phyloP scores from a whole-genome alignment of 2,329 filamentous ascomycete species.

The Aspergillus terreus region DNA sequence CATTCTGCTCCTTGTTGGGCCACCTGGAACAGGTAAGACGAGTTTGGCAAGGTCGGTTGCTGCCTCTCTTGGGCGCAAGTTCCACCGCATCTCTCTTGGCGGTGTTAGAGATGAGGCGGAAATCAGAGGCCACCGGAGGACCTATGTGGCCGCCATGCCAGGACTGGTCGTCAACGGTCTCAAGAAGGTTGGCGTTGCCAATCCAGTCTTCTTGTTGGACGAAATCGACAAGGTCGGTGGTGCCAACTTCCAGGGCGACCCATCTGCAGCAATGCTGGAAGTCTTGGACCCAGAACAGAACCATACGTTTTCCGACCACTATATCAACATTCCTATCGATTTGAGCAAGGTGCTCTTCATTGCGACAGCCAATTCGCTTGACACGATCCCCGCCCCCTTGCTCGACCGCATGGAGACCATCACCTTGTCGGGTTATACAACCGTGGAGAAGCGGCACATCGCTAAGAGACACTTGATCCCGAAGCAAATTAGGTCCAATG shows the following conservation, averaged over 20 bases:
- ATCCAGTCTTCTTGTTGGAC: slow-evolving; percentile 91
- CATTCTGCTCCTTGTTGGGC: slow-evolving; percentile 87
- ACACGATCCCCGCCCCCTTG: slow-evolving; percentile 90
- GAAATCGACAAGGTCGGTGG: slow-evolving; percentile 97
- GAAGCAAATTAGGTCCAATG: slow-evolving; percentile 90
- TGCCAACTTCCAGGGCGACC: slow-evolving; percentile 90
- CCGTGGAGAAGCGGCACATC: slow-evolving; percentile 93
- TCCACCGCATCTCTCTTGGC: slow-evolving; percentile 93
- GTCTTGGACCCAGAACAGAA: slow-evolving; percentile 98
- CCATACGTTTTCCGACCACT: slow-evolving; percentile 90
- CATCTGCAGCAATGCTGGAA: slow-evolving; percentile 95
- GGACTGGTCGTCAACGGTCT: slow-evolving; percentile 89
- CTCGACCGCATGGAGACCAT: slow-evolving; percentile 98
- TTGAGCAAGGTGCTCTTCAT: slow-evolving; percentile 97
- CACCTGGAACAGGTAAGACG: slow-evolving; percentile 93
- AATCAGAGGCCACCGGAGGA: slow-evolving; percentile 89
- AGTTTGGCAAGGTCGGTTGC: slow-evolving; percentile 91
- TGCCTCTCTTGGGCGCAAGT: slow-evolving; percentile 86
- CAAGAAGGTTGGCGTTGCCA: slow-evolving; percentile 91
- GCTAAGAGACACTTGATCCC: slow-evolving; percentile 89
- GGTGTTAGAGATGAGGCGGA: slow-evolving; percentile 96
- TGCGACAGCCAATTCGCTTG: slow-evolving; percentile 89
- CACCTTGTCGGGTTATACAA: slow-evolving; percentile 89
- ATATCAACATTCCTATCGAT: slow-evolving; percentile 92
- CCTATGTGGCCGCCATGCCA: slow-evolving; percentile 98